These are phyloP conservation scores for Phytophthora ramorum DNA, from an alignment of 352 stramenopile species.

Conservation along the genomic window DNA sequence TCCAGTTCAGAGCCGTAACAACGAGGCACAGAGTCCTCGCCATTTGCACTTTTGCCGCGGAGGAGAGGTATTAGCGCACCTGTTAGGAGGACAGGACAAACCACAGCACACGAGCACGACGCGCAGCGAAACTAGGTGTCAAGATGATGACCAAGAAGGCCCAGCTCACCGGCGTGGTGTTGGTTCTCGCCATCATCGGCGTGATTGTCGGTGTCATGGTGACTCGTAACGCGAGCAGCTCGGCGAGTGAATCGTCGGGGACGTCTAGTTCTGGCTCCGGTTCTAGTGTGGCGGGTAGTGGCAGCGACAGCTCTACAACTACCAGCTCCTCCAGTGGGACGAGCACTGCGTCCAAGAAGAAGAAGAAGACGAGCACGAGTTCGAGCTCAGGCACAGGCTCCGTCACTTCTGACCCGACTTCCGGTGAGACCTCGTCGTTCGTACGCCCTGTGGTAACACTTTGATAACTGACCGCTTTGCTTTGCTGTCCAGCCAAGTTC, in stretches of 20 bases:
- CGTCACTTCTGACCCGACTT: conserved; percentile 67
- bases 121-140: conserved; percentile 1
- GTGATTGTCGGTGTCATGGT: conserved; percentile 55
- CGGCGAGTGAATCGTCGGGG: conserved; percentile 34
- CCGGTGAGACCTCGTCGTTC: conserved; percentile 18
- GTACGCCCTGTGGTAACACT: not conserved
- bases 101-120: too few relatives aligned
- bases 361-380: conserved; percentile 30
- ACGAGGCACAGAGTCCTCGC: not conserved
- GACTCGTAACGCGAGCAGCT: conserved; percentile 29
- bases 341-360: conserved; percentile 35
- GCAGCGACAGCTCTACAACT: conserved; percentile 14
- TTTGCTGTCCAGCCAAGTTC: conserved; percentile 36
- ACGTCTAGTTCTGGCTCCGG: conserved; percentile 25
- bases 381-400: conserved; percentile 29
- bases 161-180: conserved; percentile 44
- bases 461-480: not conserved
- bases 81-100: conserved; percentile 28
- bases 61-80: conserved; percentile 25
- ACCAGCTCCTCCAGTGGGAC: conserved; percentile 31
- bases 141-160: conserved; percentile 48
- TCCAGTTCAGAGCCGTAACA: not conserved
- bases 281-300: conserved; percentile 5
- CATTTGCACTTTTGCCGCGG: conserved; percentile 41
- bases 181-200: conserved; percentile 55